Evolutionary conservation across 176 grass and related monocot genomes (phyloP).

Genomic region (Phoenix dactylifera): DNA sequence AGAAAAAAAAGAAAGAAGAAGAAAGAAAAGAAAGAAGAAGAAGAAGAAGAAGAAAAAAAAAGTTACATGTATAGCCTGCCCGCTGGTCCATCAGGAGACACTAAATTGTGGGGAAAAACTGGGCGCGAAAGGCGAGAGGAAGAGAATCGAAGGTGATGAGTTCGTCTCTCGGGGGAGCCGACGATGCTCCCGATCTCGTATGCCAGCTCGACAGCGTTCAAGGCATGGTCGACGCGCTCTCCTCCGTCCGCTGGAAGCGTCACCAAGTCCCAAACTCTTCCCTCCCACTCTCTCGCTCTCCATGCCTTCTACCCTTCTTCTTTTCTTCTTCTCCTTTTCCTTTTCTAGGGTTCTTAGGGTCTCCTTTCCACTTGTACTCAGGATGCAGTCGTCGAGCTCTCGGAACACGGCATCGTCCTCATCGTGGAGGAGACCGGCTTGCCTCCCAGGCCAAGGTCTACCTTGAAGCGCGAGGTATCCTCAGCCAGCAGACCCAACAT

Average conservation of each 20-base stretch:
- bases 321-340: no score
- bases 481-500: no score
- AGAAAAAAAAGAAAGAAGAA: no score
- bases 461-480: slow-evolving; percentile 83
- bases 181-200: slow-evolving; percentile 46
- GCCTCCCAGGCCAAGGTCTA: slow-evolving; percentile 89
- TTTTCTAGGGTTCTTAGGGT: no score
- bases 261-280: slow-evolving; percentile 38
- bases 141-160: slow-evolving; percentile 29
- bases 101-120: no score
- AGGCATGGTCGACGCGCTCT: slow-evolving; percentile 89
- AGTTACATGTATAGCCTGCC: no score
- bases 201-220: slow-evolving; percentile 72
- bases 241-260: slow-evolving; percentile 84
- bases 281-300: not conserved
- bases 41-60: no score
- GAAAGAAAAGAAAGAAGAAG: no score
- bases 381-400: slow-evolving; percentile 79
- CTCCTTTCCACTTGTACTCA: slow-evolving; percentile 1
- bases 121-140: slow-evolving; percentile 10
- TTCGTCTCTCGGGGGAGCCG: slow-evolving; percentile 29
- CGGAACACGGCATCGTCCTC: slow-evolving; percentile 67
- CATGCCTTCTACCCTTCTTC: not conserved
- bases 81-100: no score
- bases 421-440: slow-evolving; percentile 81